Evolutionary conservation across 805 yeast genomes (phyloP), one percentile per base, ranked within the genome.

Genomic region (Hanseniaspora pseudoguilliermondii): DNA sequence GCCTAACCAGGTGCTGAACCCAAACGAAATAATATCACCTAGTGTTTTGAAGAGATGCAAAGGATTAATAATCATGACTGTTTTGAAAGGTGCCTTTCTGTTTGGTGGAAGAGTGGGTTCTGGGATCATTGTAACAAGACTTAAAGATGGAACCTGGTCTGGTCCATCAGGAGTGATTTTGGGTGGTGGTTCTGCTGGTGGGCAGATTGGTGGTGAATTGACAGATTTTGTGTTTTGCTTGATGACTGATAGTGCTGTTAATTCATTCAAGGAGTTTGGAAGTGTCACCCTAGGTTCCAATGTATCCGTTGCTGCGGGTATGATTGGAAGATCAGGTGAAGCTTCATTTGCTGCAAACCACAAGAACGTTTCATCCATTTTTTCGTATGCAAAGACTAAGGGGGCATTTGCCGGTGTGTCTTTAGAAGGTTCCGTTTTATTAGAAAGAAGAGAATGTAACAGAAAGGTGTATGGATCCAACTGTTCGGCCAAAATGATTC

Each of bases 161-260:
- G 95, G 97, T 2, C 98, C 98, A 1, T 83, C 95, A 2, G 98
- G 97, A 10, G 84, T 93, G 61, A 83, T 81, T 54, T 86, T 97
- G 23, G 97, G 95, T 3, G 98, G 97, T 63, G 97, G 97, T 4
- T 97, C 98, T 65, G 97, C 93, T 7, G 98, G 98, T 58, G 98
- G 98, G 46, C 95, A 89, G 73, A 80, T 93, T 60, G 98, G 98
- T 43, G 90, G 96, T 9, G 98, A 91, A 68, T 73, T 91, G 64
- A 91, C 98, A 1, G 97, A 91, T 72, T 91, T 91, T 66, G 96
- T 91, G 32, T 91, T 91, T 67, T 90, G 93, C 58, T 76, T 91
- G 61, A 91, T 93, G 72, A 80, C 86, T 15, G 76, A 79, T 52
- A 80, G 89, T 2, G 97, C 98, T 2, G 98, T 91, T 48, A 87